Conservation (phyloP, 805 yeast genomes). For the Blastobotrys terrestris region DNA sequence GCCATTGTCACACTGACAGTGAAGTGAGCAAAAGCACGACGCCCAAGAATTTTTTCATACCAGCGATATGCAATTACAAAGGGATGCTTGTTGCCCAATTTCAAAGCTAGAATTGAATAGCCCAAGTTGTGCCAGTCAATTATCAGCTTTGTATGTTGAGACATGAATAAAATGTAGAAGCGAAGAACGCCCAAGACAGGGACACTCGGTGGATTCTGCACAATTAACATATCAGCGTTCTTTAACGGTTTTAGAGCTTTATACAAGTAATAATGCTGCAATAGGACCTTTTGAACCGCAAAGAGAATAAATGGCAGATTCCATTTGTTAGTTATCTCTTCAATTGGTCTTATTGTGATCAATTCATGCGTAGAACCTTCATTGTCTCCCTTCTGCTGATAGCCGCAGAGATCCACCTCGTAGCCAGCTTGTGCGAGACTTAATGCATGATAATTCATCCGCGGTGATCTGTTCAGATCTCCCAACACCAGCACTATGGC, state of each 20-base stretch:
- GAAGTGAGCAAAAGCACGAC: constrained; percentile 61
- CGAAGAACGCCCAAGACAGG: constrained; percentile 69
- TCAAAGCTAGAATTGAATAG: constrained; percentile 69
- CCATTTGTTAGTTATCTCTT: constrained; percentile 19
- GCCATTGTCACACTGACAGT: constrained; percentile 79
- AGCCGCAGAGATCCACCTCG: constrained; percentile 81
- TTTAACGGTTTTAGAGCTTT: constrained; percentile 46
- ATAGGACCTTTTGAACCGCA: constrained; percentile 50
- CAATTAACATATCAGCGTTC: constrained; percentile 60
- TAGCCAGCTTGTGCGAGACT: constrained; percentile 66
- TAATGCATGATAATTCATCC: constrained; percentile 86
- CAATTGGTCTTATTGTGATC: constrained; percentile 29
- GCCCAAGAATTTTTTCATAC: constrained; percentile 61
- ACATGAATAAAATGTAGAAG: constrained; percentile 41
- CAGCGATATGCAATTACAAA: constrained; percentile 51
- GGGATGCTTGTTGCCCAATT: constrained; percentile 50
- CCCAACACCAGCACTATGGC: constrained; percentile 82
- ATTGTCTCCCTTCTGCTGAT: constrained; percentile 29
- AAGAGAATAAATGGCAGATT: constrained; percentile 50
- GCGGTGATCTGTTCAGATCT: constrained; percentile 90
- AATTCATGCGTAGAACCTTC: constrained; percentile 7
- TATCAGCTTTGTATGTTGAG: constrained; percentile 55
- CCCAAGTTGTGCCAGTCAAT: constrained; percentile 98
- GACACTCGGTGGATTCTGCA: constrained; percentile 85
- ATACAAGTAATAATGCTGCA: constrained; percentile 47